These are phyloP conservation scores for Citrus australasica DNA, from an alignment of 345 rosid genomes.

Conservation along the genomic window DNA sequence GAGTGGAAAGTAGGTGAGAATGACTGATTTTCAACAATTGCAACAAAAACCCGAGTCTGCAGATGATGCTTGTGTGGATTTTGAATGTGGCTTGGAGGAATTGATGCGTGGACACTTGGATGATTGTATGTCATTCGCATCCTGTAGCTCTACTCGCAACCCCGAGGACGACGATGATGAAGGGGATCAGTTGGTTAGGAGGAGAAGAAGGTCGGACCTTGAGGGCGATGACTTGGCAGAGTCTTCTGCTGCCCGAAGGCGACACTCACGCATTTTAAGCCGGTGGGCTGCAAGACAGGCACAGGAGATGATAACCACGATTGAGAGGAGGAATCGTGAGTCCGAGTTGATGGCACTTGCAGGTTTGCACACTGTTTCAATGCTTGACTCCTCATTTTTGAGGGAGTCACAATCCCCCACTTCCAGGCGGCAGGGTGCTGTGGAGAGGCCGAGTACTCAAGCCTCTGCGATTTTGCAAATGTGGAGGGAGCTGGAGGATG, in stretches of 20 bases:
- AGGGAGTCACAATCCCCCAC: conserved; percentile 82
- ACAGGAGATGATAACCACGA: conserved; percentile 95
- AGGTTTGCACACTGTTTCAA: conserved; percentile 90
- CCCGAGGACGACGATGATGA: conserved; percentile 76
- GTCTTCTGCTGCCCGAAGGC: conserved; percentile 89
- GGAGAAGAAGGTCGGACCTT: conserved; percentile 82
- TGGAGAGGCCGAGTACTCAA: conserved; percentile 80
- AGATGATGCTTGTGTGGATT: conserved; percentile 49
- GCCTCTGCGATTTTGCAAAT: conserved; percentile 88
- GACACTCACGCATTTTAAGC: conserved; percentile 78
- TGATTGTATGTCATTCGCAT: conserved; percentile 80
- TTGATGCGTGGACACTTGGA: conserved; percentile 88
- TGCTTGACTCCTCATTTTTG: conserved; percentile 93
- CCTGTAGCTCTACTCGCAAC: conserved; percentile 71
- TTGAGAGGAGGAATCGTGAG: conserved; percentile 94
- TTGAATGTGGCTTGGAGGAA: conserved; percentile 81
- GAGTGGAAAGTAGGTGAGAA: conserved; percentile 28
- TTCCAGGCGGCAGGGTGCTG: conserved; percentile 67
- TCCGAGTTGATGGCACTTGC: conserved; percentile 96
- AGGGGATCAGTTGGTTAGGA: conserved; percentile 73
- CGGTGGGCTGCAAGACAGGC: conserved; percentile 99
- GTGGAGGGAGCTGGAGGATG: conserved; percentile 99
- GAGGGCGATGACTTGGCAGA: conserved; percentile 91
- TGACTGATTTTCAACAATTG: conserved; percentile 74
- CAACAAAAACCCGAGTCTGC: conserved; percentile 81